Evolutionary conservation across 139 green algal genomes (phyloP).

Genomic region (Chlorella sp.): DNA sequence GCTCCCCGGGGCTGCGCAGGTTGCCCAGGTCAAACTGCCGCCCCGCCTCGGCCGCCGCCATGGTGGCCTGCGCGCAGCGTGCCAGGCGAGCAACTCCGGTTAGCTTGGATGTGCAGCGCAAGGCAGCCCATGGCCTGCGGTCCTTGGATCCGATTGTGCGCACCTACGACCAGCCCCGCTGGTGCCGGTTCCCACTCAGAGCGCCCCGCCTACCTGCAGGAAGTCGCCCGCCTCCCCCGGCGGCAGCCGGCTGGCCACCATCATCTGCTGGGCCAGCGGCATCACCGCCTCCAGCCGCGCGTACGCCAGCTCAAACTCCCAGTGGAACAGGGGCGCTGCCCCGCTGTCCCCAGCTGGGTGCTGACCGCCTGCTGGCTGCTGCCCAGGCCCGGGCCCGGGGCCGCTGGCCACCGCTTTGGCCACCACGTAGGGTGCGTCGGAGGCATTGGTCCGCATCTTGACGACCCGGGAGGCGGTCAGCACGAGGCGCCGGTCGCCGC

Average conservation of each 20-base stretch:
- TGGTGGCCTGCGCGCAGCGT: neutral
- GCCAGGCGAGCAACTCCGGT: too few species aligned
- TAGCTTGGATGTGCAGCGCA: too few species aligned
- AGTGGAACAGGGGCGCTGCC: conserved; percentile 37
- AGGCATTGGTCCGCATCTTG: conserved; percentile 80
- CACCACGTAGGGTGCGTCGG: conserved; percentile 74
- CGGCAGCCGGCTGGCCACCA: conserved; percentile 63
- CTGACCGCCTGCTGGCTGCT: neutral
- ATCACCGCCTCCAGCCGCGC: conserved; percentile 68
- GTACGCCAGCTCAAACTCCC: conserved; percentile 76
- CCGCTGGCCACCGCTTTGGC: conserved; percentile 21
- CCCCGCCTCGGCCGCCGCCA: conserved; percentile 51
- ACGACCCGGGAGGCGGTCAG: conserved; percentile 42
- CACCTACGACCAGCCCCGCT: too few species aligned
- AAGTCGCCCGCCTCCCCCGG: conserved; percentile 51
- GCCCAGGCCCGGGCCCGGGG: neutral
- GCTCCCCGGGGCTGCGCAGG: conserved; percentile 67
- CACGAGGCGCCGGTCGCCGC: conserved; percentile 18
- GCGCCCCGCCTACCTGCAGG: conserved; percentile 60
- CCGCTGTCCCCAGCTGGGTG: neutral
- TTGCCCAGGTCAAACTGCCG: conserved; percentile 75
- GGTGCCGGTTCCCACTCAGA: too few species aligned
- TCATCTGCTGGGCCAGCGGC: conserved; percentile 67
- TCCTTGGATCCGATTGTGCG: too few species aligned
- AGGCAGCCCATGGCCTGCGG: too few species aligned